These are phyloP conservation scores for Microstroma glucosiphilum DNA, from an alignment of 1,284 basidiomycete genomes.

Conservation along the genomic window DNA sequence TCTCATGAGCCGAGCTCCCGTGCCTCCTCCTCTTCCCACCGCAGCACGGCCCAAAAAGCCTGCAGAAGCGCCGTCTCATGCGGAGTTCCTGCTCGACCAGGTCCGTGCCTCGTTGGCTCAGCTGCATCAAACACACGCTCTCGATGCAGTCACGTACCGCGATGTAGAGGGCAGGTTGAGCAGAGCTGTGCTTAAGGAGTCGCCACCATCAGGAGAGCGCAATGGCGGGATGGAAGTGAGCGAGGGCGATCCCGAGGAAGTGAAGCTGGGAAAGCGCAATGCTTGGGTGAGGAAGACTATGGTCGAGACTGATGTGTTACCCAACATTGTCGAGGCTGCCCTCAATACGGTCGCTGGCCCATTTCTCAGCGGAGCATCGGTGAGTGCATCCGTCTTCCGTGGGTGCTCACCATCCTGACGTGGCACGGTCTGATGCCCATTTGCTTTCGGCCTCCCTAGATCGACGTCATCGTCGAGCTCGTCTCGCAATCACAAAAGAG, in stretches of 20 bases:
- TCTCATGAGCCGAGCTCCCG: not conserved
- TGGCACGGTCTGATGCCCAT: no score
- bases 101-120: conserved; percentile 14
- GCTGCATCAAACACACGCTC: conserved; percentile 1
- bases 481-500: conserved; percentile 8
- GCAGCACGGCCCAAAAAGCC: conserved; percentile 1
- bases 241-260: conserved; percentile 29
- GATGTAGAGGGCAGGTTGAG: conserved; percentile 8
- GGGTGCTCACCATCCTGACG: no score
- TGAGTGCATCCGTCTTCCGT: not conserved
- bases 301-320: conserved; percentile 9
- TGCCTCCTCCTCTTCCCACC: not conserved
- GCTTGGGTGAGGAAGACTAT: conserved; percentile 12
- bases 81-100: conserved; percentile 12
- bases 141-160: conserved; percentile 8
- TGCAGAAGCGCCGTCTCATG: conserved; percentile 10
- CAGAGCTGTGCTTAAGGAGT: conserved; percentile 5
- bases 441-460: not conserved
- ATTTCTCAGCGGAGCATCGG: conserved; percentile 6
- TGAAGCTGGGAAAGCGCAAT: conserved; percentile 37
- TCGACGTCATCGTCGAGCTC: conserved; percentile 11
- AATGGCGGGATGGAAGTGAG: not conserved
- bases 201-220: not conserved
- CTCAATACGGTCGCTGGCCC: conserved; percentile 9
- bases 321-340: conserved; percentile 11